Evolutionary conservation across 495 filamentous ascomycete genomes (phyloP), one percentile per base, ranked within the genome.

Genomic region (Beverwykella pulmonaria): DNA sequence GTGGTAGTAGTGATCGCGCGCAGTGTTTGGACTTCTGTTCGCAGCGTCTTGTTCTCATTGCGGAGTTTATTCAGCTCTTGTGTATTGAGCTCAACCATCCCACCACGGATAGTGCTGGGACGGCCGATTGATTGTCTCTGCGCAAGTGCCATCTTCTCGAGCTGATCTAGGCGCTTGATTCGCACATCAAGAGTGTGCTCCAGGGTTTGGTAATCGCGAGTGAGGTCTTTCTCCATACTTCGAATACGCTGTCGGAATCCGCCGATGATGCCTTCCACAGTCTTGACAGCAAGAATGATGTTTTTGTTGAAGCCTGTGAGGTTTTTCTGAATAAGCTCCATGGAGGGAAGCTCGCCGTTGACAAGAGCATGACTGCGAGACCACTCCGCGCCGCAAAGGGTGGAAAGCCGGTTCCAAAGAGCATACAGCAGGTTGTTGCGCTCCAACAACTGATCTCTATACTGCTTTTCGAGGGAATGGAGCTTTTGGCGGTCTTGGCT

Each of bases 321-420:
- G 70, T 84, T 85, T 72, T 90, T 85, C 25, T 81, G 78, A 58
- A 97, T 87, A 47, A 92, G 85, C 69, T 96, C 92, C 53, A 94
- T 79, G 34, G 87, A 90, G 0, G 92, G 90, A 7, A 93, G 79
- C 56, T 93, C 90, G 53, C 92, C 92, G 65, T 93, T 91, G 73
- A 97, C 91, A 44, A 95, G 85, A 64, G 87, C 89, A 70, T 98
- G 93, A 65, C 90, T 87, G 67, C 96, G 89, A 0, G 90, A 86
- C 94, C 94, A 98, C 73, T 98, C 94, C 0, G 84, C 81, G 29
- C 94, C 94, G 69, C 95, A 98, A 57, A 97, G 87, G 9, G 87
- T 79, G 1, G 89, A 90, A 15, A 98, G 82, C 27, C 92, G 86
- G 57, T 91, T 91, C 94, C 94, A 98, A 17, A 97, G 81, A 15